Conservation (phyloP, 331 rosid genomes). For the Malus hybrid region DNA sequence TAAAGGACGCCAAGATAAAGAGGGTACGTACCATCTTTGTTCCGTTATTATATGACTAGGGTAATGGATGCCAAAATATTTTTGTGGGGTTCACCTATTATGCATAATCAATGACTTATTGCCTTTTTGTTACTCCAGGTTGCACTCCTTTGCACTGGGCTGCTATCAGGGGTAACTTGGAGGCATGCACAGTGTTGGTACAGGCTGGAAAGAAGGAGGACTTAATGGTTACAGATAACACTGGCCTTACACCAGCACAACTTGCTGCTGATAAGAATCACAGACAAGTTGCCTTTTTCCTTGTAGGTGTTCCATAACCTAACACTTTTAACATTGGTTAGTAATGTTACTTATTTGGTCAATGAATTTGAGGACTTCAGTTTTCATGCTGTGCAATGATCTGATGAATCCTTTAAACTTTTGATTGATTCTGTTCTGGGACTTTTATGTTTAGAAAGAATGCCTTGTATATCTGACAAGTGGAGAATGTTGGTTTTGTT, state of each 20-base stretch:
- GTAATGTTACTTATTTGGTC: slow-evolving; percentile 19
- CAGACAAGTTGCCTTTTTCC: slow-evolving; percentile 99
- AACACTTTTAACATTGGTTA: slow-evolving; percentile 25
- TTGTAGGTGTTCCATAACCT: slow-evolving; percentile 68
- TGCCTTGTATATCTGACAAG: background rate
- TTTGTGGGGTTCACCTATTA: background rate
- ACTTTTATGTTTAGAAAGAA: background rate
- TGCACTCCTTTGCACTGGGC: slow-evolving; percentile 99
- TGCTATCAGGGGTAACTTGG: slow-evolving; percentile 92
- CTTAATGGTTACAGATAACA: slow-evolving; percentile 77
- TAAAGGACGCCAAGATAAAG: slow-evolving; percentile 88
- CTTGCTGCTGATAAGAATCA: slow-evolving; percentile 95
- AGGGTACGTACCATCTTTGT: slow-evolving; percentile 43
- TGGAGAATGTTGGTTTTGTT: background rate
- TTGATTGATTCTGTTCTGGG: background rate
- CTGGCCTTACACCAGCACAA: slow-evolving; percentile 97
- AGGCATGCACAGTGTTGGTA: slow-evolving; percentile 95
- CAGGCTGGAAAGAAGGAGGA: slow-evolving; percentile 98
- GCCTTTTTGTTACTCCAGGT: slow-evolving; percentile 41
- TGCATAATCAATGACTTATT: background rate
- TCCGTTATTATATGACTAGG: background rate
- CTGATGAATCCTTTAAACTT: background rate
- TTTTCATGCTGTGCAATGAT: background rate
- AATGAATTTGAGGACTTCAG: background rate
- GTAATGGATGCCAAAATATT: background rate